These are phyloP conservation scores for Camelina hispida DNA, from an alignment of 345 rosid species.

Conservation along the genomic window DNA sequence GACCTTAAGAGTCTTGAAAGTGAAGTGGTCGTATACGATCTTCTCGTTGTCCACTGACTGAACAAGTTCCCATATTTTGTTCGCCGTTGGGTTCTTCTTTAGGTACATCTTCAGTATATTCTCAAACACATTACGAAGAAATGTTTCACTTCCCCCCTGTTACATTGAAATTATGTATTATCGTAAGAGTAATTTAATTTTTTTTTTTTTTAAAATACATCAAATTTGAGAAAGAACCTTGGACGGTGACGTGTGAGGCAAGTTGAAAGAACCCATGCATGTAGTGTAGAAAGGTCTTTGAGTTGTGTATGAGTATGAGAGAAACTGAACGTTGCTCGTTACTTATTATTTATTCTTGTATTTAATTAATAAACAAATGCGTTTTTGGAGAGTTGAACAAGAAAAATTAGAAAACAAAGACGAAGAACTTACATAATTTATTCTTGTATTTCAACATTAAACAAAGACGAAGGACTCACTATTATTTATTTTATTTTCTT, in stretches of 20 bases:
- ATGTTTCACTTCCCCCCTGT: constrained; percentile 54
- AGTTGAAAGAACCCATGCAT: constrained; percentile 10
- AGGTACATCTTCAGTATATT: constrained; percentile 63
- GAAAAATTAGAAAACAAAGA: no score
- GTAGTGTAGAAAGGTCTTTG: not conserved
- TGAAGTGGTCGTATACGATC: constrained; percentile 77
- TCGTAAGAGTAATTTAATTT: no score
- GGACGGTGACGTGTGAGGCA: not conserved
- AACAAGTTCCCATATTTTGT: constrained; percentile 67
- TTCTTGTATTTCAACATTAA: no score
- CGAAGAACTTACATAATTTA: no score
- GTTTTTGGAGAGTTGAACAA: no score
- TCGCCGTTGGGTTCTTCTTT: constrained; percentile 69
- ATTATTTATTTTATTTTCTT: no score
- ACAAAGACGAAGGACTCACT: no score
- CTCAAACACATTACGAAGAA: constrained; percentile 60
- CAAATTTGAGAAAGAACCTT: constrained; percentile 20
- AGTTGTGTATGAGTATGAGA: not conserved
- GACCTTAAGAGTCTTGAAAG: constrained; percentile 84
- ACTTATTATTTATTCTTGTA: constrained; percentile 10
- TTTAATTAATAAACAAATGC: not conserved
- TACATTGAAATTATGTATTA: not conserved
- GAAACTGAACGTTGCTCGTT: constrained; percentile 4
- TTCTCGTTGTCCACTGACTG: constrained; percentile 51
- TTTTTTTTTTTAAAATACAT: no score